Conservation (phyloP, 2,329 filamentous ascomycete genomes). For the Epichloe aotearoae region DNA sequence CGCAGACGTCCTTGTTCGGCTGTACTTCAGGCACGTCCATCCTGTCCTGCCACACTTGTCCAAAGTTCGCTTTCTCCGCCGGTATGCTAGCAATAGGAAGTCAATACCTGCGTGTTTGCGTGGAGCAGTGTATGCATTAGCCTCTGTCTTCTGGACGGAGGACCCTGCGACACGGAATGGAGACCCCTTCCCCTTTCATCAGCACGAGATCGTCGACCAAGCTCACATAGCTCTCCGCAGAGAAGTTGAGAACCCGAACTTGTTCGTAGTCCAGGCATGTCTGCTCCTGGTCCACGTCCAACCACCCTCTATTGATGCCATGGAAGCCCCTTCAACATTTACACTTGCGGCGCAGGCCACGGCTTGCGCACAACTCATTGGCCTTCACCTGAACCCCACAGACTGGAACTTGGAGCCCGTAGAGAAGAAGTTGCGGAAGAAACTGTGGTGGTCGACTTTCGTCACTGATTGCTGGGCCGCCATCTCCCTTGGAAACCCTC, state of each 20-base stretch:
- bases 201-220: constrained; percentile 27
- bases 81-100: constrained; percentile 23
- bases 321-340: constrained; percentile 33
- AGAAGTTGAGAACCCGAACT: constrained; percentile 32
- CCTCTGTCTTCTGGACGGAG: constrained; percentile 12
- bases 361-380: constrained; percentile 31
- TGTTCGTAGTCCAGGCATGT: constrained; percentile 33
- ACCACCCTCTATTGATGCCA: constrained; percentile 30
- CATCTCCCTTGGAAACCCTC: constrained; percentile 32
- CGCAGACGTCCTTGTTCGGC: constrained; percentile 26
- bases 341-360: constrained; percentile 28
- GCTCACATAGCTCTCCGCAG: constrained; percentile 29
- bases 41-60: constrained; percentile 30
- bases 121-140: constrained; percentile 31
- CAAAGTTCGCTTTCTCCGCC: constrained; percentile 28
- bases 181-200: constrained; percentile 19
- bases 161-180: background rate
- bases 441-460: constrained; percentile 33
- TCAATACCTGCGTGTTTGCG: constrained; percentile 30
- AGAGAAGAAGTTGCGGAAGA: constrained; percentile 29
- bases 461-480: constrained; percentile 31
- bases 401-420: constrained; percentile 28
- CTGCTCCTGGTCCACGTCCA: constrained; percentile 31
- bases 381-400: constrained; percentile 29
- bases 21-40: constrained; percentile 33